Base-by-base conservation (phyloP, 2,329 filamentous ascomycete species). In the Fusarium nygamai region DNA sequence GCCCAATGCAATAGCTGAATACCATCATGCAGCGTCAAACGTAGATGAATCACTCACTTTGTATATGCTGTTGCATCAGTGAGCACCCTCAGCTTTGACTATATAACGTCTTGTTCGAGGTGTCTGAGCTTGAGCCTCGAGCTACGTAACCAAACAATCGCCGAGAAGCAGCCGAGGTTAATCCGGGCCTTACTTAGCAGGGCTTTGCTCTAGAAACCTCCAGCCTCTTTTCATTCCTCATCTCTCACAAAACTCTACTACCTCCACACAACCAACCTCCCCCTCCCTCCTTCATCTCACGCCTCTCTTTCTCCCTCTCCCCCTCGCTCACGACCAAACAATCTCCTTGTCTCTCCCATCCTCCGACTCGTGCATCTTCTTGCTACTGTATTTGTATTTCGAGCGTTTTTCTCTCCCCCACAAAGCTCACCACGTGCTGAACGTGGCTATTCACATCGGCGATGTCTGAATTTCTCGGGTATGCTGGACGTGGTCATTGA, bases 391-490 rank as follows among this genome's bases (percentile, higher is more conserved):
- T 63, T 65, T 71, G 61, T 69, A 69, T 65, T 66, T 78, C 48
- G 69, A 77, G 73, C 71, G 67, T 71, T 69, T 76, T 64, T 58
- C 43, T 58, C 43, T 56, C 64, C 41, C 51, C 56, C 62, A 67
- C 60, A 61, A 41, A 81, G 81, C 81, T 80, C 72, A 78, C 82
- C 81, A 79, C 82, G 84, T 84, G 81, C 82, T 84, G 73, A 80
- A 84, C 84, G 84, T 83, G 81, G 82, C 81, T 72, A 78, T 73
- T 72, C 64, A 73, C 63, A 66, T 68, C 69, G 77, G 79, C 79
- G 80, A 90, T 90, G 88, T 90, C 88, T 83, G 88, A 90, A 85
- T 90, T 89, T 81, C 84, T 90, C 80, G 88, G 88, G 88, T 90
- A 85, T 74, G 85, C 80, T 75, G 64, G 69, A 75, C 74, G 69